These are phyloP conservation scores for Monosporascus sp. DNA, from an alignment of 2,329 filamentous ascomycete species.

Conservation along the genomic window DNA sequence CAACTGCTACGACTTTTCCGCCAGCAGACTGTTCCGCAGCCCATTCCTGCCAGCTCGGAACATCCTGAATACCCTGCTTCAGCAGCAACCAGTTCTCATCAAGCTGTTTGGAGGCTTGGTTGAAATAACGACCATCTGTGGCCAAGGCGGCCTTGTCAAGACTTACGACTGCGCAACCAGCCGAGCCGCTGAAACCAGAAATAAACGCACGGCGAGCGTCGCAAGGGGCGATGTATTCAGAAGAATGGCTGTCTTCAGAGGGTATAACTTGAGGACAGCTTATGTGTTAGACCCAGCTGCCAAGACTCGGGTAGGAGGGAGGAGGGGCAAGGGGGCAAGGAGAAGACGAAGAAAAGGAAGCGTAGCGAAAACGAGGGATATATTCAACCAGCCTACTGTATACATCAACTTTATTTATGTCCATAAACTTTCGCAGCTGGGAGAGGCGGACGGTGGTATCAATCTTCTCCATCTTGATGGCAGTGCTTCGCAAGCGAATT, in stretches of 20 bases:
- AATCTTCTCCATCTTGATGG: slow-evolving; percentile 63
- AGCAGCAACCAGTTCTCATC: slow-evolving; percentile 87
- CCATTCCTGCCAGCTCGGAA: slow-evolving; percentile 98
- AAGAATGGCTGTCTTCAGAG: slow-evolving; percentile 95
- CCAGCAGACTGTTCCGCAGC: slow-evolving; percentile 77
- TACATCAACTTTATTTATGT: slow-evolving; percentile 76
- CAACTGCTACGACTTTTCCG: slow-evolving; percentile 84
- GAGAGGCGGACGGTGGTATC: slow-evolving; percentile 72
- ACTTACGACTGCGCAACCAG: slow-evolving; percentile 86
- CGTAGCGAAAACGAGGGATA: not conserved
- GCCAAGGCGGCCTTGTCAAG: slow-evolving; percentile 81
- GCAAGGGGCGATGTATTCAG: slow-evolving; percentile 96
- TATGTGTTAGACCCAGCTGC: slow-evolving; percentile 14
- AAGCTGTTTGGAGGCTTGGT: slow-evolving; percentile 86
- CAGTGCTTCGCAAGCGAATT: slow-evolving; percentile 13
- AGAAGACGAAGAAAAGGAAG: not conserved
- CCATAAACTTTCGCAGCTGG: slow-evolving; percentile 80
- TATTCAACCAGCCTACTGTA: slow-evolving; percentile 62
- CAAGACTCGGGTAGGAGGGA: not conserved
- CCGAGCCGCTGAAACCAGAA: slow-evolving; percentile 90
- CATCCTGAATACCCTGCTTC: slow-evolving; percentile 89
- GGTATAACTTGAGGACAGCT: slow-evolving; percentile 65
- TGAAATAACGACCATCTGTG: slow-evolving; percentile 97
- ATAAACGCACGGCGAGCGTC: slow-evolving; percentile 89
- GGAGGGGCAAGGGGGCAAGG: not conserved